Evolutionary conservation across 768 basidiomycete genomes (phyloP).

Genomic region (Jaapia argillacea): DNA sequence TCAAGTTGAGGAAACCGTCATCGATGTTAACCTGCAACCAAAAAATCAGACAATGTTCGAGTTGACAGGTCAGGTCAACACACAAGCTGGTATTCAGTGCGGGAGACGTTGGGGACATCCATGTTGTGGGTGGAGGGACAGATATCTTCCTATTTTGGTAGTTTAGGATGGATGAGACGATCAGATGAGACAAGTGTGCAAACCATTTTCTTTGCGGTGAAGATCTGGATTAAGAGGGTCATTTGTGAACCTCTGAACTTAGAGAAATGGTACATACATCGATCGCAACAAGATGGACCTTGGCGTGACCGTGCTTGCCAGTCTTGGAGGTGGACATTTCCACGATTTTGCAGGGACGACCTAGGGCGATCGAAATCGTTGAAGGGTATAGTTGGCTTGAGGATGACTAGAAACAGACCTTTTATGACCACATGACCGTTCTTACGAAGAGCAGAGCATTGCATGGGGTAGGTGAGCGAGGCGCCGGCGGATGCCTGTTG

Average conservation of each 20-base stretch:
- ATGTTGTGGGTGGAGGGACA: constrained; percentile 98
- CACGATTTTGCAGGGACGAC: constrained; percentile 95
- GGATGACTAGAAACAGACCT: constrained; percentile 27
- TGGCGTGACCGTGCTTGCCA: constrained; percentile 99
- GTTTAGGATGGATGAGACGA: constrained; percentile 6
- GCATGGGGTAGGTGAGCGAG: constrained; percentile 75
- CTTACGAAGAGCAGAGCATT: constrained; percentile 95
- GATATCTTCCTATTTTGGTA: constrained; percentile 68
- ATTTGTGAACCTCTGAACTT: background rate
- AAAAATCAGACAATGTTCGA: background rate
- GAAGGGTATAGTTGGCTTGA: background rate
- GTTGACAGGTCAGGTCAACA: constrained; percentile 10
- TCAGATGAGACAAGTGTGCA: constrained; percentile 4
- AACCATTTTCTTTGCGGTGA: constrained; percentile 94
- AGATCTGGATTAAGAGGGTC: constrained; percentile 53
- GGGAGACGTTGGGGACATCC: constrained; percentile 92
- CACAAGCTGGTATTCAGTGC: constrained; percentile 88
- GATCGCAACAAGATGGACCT: constrained; percentile 94
- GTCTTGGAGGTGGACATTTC: constrained; percentile 99
- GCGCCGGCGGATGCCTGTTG: constrained; percentile 61
- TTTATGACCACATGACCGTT: constrained; percentile 95
- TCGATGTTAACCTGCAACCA: constrained; percentile 68
- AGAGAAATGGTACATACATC: constrained; percentile 54
- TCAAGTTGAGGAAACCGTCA: constrained; percentile 92
- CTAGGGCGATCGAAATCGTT: constrained; percentile 21